Conservation (phyloP, 2,329 filamentous ascomycete species). For the Aspergillus novoparasiticus region DNA sequence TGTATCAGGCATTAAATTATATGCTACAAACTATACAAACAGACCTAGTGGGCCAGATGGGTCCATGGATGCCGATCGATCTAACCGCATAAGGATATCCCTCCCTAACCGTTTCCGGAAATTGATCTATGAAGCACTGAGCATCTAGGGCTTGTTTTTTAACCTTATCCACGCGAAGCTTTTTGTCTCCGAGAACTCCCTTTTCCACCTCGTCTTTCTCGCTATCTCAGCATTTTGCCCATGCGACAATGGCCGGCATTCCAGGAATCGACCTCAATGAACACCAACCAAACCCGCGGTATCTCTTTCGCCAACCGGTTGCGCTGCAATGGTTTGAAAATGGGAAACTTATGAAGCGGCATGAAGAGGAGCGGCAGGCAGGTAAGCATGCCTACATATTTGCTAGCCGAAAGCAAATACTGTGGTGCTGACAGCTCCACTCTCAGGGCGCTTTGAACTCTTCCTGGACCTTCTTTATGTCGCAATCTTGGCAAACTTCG, state of each 20-base stretch:
- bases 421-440: not conserved
- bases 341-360: slow-evolving; percentile 44
- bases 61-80: not conserved
- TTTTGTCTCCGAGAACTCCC: not conserved
- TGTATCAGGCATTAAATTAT: not conserved
- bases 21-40: not conserved
- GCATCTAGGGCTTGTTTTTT: not conserved
- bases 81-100: not conserved
- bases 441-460: slow-evolving; percentile 49
- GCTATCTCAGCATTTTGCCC: not conserved
- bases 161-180: not conserved
- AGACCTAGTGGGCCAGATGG: not conserved
- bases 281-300: slow-evolving; percentile 25
- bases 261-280: slow-evolving; percentile 7
- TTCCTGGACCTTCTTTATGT: slow-evolving; percentile 56
- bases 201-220: not conserved
- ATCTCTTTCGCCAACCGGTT: slow-evolving; percentile 32
- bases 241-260: not conserved
- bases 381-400: slow-evolving; percentile 23
- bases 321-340: slow-evolving; percentile 53
- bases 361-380: slow-evolving; percentile 50
- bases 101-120: not conserved
- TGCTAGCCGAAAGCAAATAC: not conserved
- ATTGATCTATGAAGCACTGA: not conserved
- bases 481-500: slow-evolving; percentile 55